Percentiles rank a stretch among this genome's conserved stretches.
Evolutionary conservation across 1,284 basidiomycete species (phyloP).

Genomic region (Termitomyces sp.): DNA sequence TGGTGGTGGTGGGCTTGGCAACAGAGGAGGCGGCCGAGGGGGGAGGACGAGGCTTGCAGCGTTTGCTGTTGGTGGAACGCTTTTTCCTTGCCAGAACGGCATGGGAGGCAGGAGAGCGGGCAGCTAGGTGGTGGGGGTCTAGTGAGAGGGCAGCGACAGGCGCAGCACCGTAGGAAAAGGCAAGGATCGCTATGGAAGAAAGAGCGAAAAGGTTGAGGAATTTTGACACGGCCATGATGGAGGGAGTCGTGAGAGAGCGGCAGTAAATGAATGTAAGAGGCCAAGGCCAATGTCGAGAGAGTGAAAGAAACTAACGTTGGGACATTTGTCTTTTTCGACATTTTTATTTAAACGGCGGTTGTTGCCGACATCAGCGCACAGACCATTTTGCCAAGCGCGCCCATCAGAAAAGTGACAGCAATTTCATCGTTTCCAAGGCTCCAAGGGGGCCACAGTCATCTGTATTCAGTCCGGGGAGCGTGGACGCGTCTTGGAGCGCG

Average conservation of each 20-base stretch:
- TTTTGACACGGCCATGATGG: slow-evolving; percentile 47
- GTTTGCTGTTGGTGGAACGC: slow-evolving; percentile 36
- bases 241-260: slow-evolving; percentile 22
- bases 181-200: slow-evolving; percentile 51
- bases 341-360: slow-evolving; percentile 17
- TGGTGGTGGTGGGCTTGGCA: slow-evolving; percentile 11
- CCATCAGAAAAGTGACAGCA: background rate
- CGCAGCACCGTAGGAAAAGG: slow-evolving; percentile 40
- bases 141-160: slow-evolving; percentile 49
- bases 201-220: slow-evolving; percentile 54
- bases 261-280: slow-evolving; percentile 15
- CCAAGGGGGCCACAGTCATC: background rate
- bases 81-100: slow-evolving; percentile 46
- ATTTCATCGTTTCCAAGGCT: background rate
- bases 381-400: slow-evolving; percentile 16
- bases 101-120: slow-evolving; percentile 30
- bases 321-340: slow-evolving; percentile 7
- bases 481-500: slow-evolving; percentile 6
- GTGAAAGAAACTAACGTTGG: slow-evolving; percentile 7
- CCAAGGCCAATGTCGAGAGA: slow-evolving; percentile 15
- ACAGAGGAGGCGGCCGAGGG: slow-evolving; percentile 14
- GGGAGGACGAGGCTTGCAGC: slow-evolving; percentile 52
- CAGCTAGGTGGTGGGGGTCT: slow-evolving; percentile 31
- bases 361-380: slow-evolving; percentile 24
- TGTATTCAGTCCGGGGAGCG: background rate